Conservation (phyloP, 2,329 filamentous ascomycete species). For the Talaromyces albobiverticillius region DNA sequence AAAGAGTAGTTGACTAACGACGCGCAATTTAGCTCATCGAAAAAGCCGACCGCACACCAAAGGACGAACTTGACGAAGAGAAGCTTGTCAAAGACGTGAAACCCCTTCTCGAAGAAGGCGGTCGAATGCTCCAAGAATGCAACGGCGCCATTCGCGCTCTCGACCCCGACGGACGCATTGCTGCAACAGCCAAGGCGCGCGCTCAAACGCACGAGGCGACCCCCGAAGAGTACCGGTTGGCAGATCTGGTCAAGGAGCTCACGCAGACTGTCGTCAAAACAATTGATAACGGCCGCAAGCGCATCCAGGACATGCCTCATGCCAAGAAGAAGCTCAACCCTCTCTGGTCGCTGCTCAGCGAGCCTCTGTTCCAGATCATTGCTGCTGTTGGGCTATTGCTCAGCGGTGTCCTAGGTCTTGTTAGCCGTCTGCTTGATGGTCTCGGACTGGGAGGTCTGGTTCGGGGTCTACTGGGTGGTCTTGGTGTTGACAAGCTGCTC, state of each 20-base stretch:
- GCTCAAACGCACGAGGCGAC: constrained; percentile 70
- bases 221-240: constrained; percentile 79
- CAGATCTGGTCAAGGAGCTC: constrained; percentile 79
- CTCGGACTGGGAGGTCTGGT: constrained; percentile 80
- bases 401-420: constrained; percentile 77
- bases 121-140: constrained; percentile 76
- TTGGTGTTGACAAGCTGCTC: constrained; percentile 47
- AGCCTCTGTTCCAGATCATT: constrained; percentile 89
- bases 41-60: constrained; percentile 72
- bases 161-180: constrained; percentile 83
- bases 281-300: constrained; percentile 84
- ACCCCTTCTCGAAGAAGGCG: constrained; percentile 83
- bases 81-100: constrained; percentile 81
- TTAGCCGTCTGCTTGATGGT: constrained; percentile 75
- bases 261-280: constrained; percentile 76
- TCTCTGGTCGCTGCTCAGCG: constrained; percentile 69
- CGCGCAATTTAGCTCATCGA: constrained; percentile 63
- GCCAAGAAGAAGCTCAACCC: constrained; percentile 94
- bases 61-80: constrained; percentile 75
- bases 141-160: constrained; percentile 84
- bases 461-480: constrained; percentile 65
- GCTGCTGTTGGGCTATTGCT: constrained; percentile 82
- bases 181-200: constrained; percentile 80
- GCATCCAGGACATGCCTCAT: constrained; percentile 86
- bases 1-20: neutral